phyloP scores from a whole-genome alignment of 1,284 basidiomycete species.

The Xerocomus nothofagi region DNA sequence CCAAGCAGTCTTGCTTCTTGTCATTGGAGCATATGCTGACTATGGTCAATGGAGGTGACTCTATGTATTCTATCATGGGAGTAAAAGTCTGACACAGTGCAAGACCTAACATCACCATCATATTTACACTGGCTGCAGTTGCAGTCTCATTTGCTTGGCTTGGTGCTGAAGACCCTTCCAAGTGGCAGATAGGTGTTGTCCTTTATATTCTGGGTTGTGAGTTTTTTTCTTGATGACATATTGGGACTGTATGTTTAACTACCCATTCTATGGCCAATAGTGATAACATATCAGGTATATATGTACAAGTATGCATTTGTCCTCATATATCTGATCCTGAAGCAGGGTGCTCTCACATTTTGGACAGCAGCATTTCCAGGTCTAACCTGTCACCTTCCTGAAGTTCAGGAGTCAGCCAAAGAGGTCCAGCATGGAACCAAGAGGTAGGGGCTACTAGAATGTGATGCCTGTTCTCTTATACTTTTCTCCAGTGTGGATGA shows the following conservation, averaged over 20 bases:
- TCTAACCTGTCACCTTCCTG: constrained; percentile 68
- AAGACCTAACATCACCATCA: constrained; percentile 76
- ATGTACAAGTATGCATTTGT: background rate
- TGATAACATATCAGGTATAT: constrained; percentile 73
- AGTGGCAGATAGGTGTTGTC: constrained; percentile 69
- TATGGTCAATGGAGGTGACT: constrained; percentile 71
- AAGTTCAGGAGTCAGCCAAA: constrained; percentile 54
- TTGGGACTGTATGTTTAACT: background rate
- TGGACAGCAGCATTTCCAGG: constrained; percentile 87
- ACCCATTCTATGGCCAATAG: constrained; percentile 34
- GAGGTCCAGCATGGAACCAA: constrained; percentile 45
- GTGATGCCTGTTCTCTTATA: constrained; percentile 2
- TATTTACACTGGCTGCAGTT: constrained; percentile 68
- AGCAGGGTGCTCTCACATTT: constrained; percentile 71
- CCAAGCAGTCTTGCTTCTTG: constrained; percentile 62
- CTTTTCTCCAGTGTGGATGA: constrained; percentile 47
- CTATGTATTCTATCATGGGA: background rate
- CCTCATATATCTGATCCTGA: constrained; percentile 1
- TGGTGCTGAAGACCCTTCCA: constrained; percentile 61
- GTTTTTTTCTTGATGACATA: constrained; percentile 28
- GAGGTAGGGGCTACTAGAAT: constrained; percentile 37
- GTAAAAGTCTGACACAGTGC: constrained; percentile 10
- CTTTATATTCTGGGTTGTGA: constrained; percentile 76
- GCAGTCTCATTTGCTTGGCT: constrained; percentile 78
- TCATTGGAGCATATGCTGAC: constrained; percentile 76